A percentile compares a stretch with the other conserved stretches of the same genome.
Evolutionary conservation across 2,329 filamentous ascomycete genomes (phyloP).

Genomic region (Ophiostoma novo-ulmi): DNA sequence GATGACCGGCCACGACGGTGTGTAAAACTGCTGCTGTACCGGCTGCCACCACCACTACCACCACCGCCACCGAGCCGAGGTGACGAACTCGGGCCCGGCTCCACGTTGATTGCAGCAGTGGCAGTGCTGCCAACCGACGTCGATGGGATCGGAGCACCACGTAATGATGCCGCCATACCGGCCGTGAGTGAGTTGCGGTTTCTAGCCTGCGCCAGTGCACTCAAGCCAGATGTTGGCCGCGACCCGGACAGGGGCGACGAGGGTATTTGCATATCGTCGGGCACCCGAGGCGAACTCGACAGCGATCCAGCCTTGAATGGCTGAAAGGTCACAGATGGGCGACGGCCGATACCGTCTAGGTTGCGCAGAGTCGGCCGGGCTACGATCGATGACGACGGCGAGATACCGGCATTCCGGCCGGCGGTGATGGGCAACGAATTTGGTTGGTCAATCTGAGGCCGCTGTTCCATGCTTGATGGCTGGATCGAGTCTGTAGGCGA

Average conservation of each 20-base stretch:
- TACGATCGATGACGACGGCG: conserved; percentile 28
- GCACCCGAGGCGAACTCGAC: conserved; percentile 70
- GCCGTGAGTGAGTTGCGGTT: conserved; percentile 69
- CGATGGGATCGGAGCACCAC: conserved; percentile 54
- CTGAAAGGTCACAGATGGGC: conserved; percentile 83
- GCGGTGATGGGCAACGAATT: conserved; percentile 50
- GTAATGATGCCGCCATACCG: conserved; percentile 67
- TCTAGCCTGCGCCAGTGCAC: conserved; percentile 52
- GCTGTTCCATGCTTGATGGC: conserved; percentile 42
- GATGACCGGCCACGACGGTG: conserved; percentile 76
- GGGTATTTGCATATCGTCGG: conserved; percentile 48
- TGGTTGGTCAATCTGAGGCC: conserved; percentile 36
- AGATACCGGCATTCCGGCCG: conserved; percentile 14
- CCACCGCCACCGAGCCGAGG: conserved; percentile 59
- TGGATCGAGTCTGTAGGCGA: conserved; percentile 50
- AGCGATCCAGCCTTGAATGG: conserved; percentile 95
- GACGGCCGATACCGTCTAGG: conserved; percentile 54
- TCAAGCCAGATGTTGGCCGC: conserved; percentile 42
- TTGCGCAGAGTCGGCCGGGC: conserved; percentile 38
- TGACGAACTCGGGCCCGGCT: conserved; percentile 61
- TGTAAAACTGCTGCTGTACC: conserved; percentile 91
- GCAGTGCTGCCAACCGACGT: conserved; percentile 25
- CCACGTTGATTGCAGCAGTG: conserved; percentile 30
- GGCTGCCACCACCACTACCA: conserved; percentile 54
- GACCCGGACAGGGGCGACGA: conserved; percentile 49